Evolutionary conservation across 768 basidiomycete species (phyloP).

Genomic region (Trametes gibbosa): DNA sequence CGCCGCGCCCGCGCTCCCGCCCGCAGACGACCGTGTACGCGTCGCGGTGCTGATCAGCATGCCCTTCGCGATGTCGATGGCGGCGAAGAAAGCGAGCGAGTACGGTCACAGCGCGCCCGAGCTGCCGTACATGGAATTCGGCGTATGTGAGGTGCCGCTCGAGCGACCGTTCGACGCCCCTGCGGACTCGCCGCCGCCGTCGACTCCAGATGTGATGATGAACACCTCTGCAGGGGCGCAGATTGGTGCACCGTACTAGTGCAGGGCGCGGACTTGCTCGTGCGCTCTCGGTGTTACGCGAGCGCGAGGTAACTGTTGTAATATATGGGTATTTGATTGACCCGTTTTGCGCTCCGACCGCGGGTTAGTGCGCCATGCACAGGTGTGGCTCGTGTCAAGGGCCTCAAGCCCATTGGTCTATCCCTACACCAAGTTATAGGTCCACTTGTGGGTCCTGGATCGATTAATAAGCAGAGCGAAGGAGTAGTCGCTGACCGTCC

Average conservation of each 20-base stretch:
- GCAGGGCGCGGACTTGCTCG: background rate
- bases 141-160: slow-evolving; percentile 21
- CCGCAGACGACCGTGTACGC: slow-evolving; percentile 4
- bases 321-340: background rate
- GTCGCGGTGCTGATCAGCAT: slow-evolving; percentile 26
- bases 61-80: slow-evolving; percentile 19
- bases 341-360: background rate
- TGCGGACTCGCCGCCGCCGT: background rate
- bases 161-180: background rate
- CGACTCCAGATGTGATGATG: background rate
- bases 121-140: slow-evolving; percentile 27
- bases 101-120: slow-evolving; percentile 10
- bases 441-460: too few species aligned
- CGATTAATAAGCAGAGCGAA: too few species aligned
- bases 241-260: background rate
- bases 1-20: background rate
- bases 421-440: too few species aligned
- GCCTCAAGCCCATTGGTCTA: too few species aligned
- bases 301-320: background rate
- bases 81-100: slow-evolving; percentile 3
- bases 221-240: background rate
- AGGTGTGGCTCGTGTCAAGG: too few species aligned
- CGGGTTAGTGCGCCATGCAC: too few species aligned
- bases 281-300: background rate
- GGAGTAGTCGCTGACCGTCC: too few species aligned